These are phyloP conservation scores for Pogostemon cablin DNA, from an alignment of 257 asterid species.

Conservation along the genomic window DNA sequence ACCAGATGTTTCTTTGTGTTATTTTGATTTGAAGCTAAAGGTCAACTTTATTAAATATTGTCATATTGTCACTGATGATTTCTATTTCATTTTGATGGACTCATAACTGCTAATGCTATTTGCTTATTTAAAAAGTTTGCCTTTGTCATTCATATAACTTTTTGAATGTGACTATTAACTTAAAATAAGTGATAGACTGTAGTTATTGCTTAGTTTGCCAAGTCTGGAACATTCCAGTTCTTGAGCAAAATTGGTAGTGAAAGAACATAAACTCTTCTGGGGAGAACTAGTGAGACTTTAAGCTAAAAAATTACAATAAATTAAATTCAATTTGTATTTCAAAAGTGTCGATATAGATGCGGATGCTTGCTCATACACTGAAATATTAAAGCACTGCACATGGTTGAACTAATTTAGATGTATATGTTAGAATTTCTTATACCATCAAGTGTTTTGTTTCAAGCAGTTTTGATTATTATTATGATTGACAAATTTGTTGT, in stretches of 20 bases:
- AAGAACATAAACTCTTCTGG: neutral
- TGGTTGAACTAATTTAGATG: neutral
- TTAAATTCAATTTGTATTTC: conserved; percentile 8
- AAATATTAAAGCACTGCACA: neutral
- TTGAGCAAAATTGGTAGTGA: neutral
- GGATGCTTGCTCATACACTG: neutral
- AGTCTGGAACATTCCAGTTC: neutral
- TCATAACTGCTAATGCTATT: neutral
- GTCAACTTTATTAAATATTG: neutral
- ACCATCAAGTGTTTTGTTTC: conserved; percentile 16
- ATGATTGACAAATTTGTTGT: conserved; percentile 1
- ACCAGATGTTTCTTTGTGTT: conserved; percentile 14
- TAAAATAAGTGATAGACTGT: neutral
- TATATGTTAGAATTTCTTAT: neutral
- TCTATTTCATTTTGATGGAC: neutral
- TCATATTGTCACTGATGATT: neutral
- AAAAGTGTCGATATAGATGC: neutral
- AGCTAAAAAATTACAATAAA: neutral
- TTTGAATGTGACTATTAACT: conserved; percentile 11
- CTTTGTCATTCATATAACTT: neutral
- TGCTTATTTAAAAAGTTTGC: neutral
- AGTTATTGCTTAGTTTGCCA: neutral
- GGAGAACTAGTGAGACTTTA: neutral
- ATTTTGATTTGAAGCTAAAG: neutral
- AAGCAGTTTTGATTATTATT: neutral